phyloP scores from a whole-genome alignment of 164 flowering plant genomes.

The Pachysandra terminalis region DNA sequence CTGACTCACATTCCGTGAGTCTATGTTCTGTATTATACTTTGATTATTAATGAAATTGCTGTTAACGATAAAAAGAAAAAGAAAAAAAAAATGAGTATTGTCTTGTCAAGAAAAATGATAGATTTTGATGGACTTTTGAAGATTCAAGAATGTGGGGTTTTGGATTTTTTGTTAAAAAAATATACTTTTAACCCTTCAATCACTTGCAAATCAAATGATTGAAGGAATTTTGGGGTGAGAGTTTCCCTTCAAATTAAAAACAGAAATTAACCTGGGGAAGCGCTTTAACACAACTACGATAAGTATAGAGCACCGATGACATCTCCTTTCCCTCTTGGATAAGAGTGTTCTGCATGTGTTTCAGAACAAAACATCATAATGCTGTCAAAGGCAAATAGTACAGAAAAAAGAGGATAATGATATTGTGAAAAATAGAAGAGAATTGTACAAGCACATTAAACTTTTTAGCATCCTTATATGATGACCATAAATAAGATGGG shows the following conservation, averaged over 20 bases:
- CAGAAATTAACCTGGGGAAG: slow-evolving; percentile 81
- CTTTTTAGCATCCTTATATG: neutral
- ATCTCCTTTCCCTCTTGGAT: slow-evolving; percentile 94
- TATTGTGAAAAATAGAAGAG: neutral
- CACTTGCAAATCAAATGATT: too few species aligned
- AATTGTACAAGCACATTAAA: neutral
- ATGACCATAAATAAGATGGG: neutral
- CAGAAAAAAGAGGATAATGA: neutral
- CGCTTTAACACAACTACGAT: slow-evolving; percentile 98
- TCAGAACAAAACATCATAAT: slow-evolving; percentile 11
- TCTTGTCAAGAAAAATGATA: too few species aligned
- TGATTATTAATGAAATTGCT: too few species aligned
- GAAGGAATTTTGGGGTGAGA: neutral
- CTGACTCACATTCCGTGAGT: too few species aligned
- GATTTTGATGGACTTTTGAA: too few species aligned
- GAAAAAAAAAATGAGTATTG: too few species aligned
- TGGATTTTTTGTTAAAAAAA: too few species aligned
- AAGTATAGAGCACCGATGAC: slow-evolving; percentile 93
- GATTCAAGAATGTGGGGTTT: too few species aligned
- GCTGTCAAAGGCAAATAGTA: neutral
- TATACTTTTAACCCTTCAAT: too few species aligned
- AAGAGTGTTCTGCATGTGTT: slow-evolving; percentile 65
- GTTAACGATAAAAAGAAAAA: too few species aligned
- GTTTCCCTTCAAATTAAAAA: slow-evolving; percentile 1
- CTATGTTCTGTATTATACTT: too few species aligned